Evolutionary conservation across 2,329 filamentous ascomycete species (phyloP).

Genomic region (Colletotrichum destructivum): DNA sequence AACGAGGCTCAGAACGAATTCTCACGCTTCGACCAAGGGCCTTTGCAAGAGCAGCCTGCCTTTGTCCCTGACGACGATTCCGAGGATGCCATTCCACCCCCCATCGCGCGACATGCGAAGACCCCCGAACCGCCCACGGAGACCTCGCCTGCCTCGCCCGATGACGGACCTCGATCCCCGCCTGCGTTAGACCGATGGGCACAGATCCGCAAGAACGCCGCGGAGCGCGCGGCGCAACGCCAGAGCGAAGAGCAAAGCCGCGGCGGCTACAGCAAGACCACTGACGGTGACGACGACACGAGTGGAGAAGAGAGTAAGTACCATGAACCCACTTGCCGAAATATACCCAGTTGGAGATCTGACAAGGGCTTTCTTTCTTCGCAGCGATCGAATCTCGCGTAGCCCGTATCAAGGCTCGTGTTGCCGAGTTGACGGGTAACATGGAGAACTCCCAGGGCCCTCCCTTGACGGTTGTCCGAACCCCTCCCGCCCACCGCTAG

Average conservation of each 20-base stretch:
- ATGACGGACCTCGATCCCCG: slow-evolving; percentile 46
- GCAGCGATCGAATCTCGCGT: slow-evolving; percentile 97
- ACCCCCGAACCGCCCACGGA: slow-evolving; percentile 47
- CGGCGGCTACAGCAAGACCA: slow-evolving; percentile 69
- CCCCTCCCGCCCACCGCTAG: slow-evolving; percentile 37
- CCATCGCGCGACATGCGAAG: slow-evolving; percentile 62
- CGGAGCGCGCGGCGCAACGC: slow-evolving; percentile 79
- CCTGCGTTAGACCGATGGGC: slow-evolving; percentile 87
- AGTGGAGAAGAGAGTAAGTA: slow-evolving; percentile 93
- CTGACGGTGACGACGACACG: slow-evolving; percentile 86
- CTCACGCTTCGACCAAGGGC: slow-evolving; percentile 87
- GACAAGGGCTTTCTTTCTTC: slow-evolving; percentile 42
- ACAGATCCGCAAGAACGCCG: slow-evolving; percentile 94
- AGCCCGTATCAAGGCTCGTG: slow-evolving; percentile 96
- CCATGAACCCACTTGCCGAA: neutral
- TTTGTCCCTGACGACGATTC: slow-evolving; percentile 76
- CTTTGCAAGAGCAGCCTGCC: slow-evolving; percentile 87
- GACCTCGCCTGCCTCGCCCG: slow-evolving; percentile 48
- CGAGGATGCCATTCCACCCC: slow-evolving; percentile 66
- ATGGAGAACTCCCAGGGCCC: slow-evolving; percentile 73
- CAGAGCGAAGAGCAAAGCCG: slow-evolving; percentile 76
- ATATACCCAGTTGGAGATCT: slow-evolving; percentile 35
- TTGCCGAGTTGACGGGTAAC: slow-evolving; percentile 92
- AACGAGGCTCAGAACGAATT: slow-evolving; percentile 73
- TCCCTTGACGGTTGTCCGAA: slow-evolving; percentile 33